phyloP scores from a whole-genome alignment of 805 yeast species.

The Priceomyces castillae region DNA sequence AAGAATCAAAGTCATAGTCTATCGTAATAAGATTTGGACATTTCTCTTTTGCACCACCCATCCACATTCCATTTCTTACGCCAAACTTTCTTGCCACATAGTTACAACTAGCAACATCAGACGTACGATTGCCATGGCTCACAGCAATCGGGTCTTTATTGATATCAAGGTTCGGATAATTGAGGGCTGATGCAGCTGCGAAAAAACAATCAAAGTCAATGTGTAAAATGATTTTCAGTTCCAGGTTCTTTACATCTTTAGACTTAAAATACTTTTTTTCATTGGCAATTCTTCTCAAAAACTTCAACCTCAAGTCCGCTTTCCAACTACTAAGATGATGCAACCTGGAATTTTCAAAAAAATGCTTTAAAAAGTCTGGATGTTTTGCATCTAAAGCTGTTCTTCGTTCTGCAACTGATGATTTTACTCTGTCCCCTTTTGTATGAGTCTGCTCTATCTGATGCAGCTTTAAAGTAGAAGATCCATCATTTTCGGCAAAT shows the following conservation, averaged over 20 bases:
- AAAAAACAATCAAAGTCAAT: conserved; percentile 94
- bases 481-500: neutral
- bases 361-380: conserved; percentile 69
- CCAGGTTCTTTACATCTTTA: neutral
- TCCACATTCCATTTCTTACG: conserved; percentile 89
- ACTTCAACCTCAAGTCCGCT: conserved; percentile 62
- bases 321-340: conserved; percentile 92
- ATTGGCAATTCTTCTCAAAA: conserved; percentile 47
- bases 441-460: neutral
- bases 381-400: conserved; percentile 55
- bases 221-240: conserved; percentile 54
- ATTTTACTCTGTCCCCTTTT: neutral
- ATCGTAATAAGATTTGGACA: conserved; percentile 68
- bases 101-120: conserved; percentile 92
- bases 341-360: conserved; percentile 77
- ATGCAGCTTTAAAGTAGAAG: neutral
- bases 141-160: conserved; percentile 55
- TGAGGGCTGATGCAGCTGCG: conserved; percentile 75
- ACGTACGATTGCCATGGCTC: conserved; percentile 55
- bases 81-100: conserved; percentile 82
- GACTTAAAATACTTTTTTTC: conserved; percentile 2
- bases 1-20: conserved; percentile 71
- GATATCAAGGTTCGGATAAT: conserved; percentile 52
- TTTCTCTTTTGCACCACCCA: conserved; percentile 54
- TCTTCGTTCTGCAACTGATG: neutral